A percentile compares a stretch with the other conserved stretches of the same genome.
Conservation (phyloP, 2,329 filamentous ascomycete species). For the Scopulariopsis brevicaulis region DNA sequence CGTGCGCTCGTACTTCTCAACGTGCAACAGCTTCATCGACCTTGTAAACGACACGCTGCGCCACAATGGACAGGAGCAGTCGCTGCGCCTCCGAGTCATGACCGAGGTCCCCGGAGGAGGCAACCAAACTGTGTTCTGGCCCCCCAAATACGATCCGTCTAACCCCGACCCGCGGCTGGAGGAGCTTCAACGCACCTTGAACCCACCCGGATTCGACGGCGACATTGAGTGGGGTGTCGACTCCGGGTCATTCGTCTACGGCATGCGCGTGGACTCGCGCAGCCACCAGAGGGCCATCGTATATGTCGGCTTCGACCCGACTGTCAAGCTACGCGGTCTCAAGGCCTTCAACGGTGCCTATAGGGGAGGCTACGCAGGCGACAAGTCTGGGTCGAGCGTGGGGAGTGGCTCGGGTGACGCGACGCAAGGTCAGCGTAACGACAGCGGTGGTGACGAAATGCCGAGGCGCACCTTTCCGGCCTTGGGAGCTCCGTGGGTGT, state of each 20-base stretch:
- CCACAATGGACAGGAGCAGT: neutral
- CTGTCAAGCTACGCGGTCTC: constrained; percentile 17
- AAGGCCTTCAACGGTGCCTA: constrained; percentile 12
- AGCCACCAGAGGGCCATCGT: constrained; percentile 16
- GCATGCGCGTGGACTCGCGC: constrained; percentile 4
- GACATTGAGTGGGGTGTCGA: constrained; percentile 30
- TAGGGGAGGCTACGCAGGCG: neutral
- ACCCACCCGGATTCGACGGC: constrained; percentile 21
- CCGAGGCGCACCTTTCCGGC: neutral
- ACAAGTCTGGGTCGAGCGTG: neutral
- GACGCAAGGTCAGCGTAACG: neutral
- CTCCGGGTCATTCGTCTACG: constrained; percentile 34
- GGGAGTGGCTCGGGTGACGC: too few relatives aligned
- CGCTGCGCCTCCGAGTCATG: constrained; percentile 1
- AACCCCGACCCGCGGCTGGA: constrained; percentile 4
- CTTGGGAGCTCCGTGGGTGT: neutral
- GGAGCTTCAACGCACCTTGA: constrained; percentile 23
- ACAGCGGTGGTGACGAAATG: neutral
- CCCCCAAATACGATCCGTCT: constrained; percentile 2
- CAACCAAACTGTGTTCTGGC: neutral
- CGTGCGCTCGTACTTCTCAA: constrained; percentile 40
- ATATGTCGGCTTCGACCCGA: constrained; percentile 30
- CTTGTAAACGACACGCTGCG: constrained; percentile 36
- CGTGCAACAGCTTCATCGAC: constrained; percentile 45
- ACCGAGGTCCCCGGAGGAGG: neutral